Percentiles rank a stretch among this genome's conserved stretches.
These are phyloP conservation scores for Coemansia erecta DNA, from an alignment of 192 early-diverging fungal species.

Conservation along the genomic window DNA sequence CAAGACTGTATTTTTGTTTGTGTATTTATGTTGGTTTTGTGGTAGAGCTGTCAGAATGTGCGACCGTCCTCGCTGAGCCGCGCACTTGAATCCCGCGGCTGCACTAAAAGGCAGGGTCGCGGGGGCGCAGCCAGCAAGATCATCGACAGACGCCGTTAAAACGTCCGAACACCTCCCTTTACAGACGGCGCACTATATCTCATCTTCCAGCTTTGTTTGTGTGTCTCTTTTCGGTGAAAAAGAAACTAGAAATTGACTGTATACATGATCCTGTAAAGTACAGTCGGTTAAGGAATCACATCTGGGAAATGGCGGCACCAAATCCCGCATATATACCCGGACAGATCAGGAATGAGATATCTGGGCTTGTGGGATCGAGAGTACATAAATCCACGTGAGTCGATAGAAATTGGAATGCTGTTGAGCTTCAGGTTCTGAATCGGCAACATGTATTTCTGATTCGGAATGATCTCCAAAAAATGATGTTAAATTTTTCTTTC, in stretches of 20 bases:
- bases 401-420: too few relatives aligned
- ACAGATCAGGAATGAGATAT: not conserved
- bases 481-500: too few relatives aligned
- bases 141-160: slow-evolving; percentile 23
- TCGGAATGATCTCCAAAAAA: too few relatives aligned
- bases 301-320: not conserved
- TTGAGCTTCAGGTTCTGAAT: too few relatives aligned
- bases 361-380: not conserved
- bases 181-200: slow-evolving; percentile 47
- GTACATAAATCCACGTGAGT: not conserved
- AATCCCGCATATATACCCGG: not conserved
- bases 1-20: too few relatives aligned
- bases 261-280: slow-evolving; percentile 56
- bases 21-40: not conserved
- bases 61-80: slow-evolving; percentile 47
- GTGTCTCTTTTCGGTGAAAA: slow-evolving; percentile 53
- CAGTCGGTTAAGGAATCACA: slow-evolving; percentile 36
- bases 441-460: too few relatives aligned
- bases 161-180: slow-evolving; percentile 38
- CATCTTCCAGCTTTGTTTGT: slow-evolving; percentile 50
- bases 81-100: slow-evolving; percentile 22
- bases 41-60: slow-evolving; percentile 48
- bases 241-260: slow-evolving; percentile 54
- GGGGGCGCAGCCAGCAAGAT: slow-evolving; percentile 50
- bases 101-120: slow-evolving; percentile 6